Evolutionary conservation across 345 rosid genomes (phyloP), one percentile per base, ranked within the genome.

Genomic region (Gossypium rotundifolium): DNA sequence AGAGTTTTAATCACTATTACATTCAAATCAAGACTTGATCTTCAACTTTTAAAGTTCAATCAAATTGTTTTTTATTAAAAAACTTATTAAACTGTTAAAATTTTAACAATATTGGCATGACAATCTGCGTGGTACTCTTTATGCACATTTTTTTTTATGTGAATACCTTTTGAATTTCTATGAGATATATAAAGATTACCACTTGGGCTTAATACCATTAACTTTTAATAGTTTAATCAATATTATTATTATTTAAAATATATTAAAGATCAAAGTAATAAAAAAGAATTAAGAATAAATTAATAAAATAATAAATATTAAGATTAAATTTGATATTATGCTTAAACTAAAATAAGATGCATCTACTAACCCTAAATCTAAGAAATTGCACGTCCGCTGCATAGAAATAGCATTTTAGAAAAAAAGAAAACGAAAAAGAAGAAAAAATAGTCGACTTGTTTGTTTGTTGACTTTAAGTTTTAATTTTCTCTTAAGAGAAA

Each of bases 61-160:
- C 1, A 33, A 4, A 33, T 33, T 33, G 0, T 5, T 0, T 5
- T 5, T 33, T 33, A 33, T 0, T 7, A 0, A 33, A 33, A 33
- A 1, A 33, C 0, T 33, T 33, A 33, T 5, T 33, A 5, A 33
- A 5, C 0, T 33, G 40, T 33, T 33, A 33, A 33, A 33, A 33
- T 33, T 33, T 33, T 1, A 33, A 33, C 7, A 33, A 5, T 0
- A 33, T 33, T 5, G 1, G 1, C 40, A 1, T 33, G 40, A 5
- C 0, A 5, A 33, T 1, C 2, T 33, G 7, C 7, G 1, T 33
- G 0, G 40, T 33, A 33, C 1, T 33, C 7, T 0, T 33, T 1
- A 5, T 33, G 7, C 7, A 33, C 7, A 33, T 4, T 33, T 5
- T 33, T 33, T 33, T 33, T 33, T 1, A 33, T 5, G 1, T 4